phyloP scores from a whole-genome alignment of 1,284 basidiomycete genomes.

The Meira nashicola region DNA sequence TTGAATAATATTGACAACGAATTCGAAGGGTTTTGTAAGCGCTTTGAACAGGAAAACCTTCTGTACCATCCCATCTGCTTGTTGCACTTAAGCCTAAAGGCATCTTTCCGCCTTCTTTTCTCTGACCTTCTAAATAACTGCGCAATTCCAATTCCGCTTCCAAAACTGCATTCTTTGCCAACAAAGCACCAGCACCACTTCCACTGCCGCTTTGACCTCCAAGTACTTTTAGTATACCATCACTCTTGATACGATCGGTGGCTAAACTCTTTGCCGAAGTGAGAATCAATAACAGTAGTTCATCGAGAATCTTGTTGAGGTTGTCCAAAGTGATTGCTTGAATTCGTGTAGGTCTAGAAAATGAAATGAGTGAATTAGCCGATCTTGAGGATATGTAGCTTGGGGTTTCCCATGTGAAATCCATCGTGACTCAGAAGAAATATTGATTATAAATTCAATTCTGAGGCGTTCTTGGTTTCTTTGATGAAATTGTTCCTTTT shows the following conservation, averaged over 20 bases:
- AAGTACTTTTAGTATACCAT: conserved; percentile 40
- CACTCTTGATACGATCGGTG: conserved; percentile 46
- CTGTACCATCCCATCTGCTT: conserved; percentile 41
- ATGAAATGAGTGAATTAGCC: conserved; percentile 43
- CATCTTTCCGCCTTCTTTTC: conserved; percentile 40
- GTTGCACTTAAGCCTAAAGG: conserved; percentile 44
- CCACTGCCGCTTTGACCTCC: conserved; percentile 23
- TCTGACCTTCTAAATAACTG: conserved; percentile 37
- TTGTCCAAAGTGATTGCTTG: conserved; percentile 38
- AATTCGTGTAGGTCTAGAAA: conserved; percentile 41
- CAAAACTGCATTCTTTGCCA: conserved; percentile 45
- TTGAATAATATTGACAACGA: conserved; percentile 44
- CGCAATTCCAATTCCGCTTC: conserved; percentile 46
- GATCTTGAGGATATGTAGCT: conserved; percentile 38
- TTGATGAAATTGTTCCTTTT: too few relatives aligned
- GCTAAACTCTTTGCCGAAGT: conserved; percentile 36
- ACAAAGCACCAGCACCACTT: conserved; percentile 15
- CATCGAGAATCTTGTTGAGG: conserved; percentile 41
- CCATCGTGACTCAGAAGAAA: neutral
- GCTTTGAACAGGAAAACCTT: conserved; percentile 34
- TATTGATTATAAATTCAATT: too few relatives aligned
- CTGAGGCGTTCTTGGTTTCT: too few relatives aligned
- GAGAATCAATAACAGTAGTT: conserved; percentile 37
- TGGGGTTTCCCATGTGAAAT: conserved; percentile 2
- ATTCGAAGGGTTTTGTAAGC: conserved; percentile 38